Conservation (phyloP, 106 monocot genomes). For the Acanthochlamys bracteata region DNA sequence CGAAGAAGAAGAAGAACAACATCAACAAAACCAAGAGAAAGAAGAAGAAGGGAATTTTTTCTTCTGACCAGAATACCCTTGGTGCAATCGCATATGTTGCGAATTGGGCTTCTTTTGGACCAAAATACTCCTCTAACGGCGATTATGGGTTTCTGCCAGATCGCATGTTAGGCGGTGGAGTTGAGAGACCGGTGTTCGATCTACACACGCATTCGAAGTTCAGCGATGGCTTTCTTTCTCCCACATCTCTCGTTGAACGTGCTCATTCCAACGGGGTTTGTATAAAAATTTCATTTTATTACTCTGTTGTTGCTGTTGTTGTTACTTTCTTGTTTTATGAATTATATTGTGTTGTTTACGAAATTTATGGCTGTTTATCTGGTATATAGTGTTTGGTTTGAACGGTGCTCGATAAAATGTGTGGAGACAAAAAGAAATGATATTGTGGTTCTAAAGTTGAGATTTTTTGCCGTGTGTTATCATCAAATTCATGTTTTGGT, state of each 20-base stretch:
- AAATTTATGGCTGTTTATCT: too few relatives aligned
- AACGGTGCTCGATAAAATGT: too few relatives aligned
- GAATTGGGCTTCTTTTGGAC: conserved; percentile 15
- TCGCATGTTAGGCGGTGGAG: background rate
- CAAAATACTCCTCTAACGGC: background rate
- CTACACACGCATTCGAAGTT: conserved; percentile 30
- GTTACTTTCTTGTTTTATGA: too few relatives aligned
- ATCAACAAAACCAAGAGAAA: conserved; percentile 6
- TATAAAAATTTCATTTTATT: background rate
- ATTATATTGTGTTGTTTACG: too few relatives aligned
- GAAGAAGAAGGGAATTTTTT: conserved; percentile 12
- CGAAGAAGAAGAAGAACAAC: conserved; percentile 19
- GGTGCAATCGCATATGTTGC: conserved; percentile 11
- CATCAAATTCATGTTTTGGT: too few relatives aligned
- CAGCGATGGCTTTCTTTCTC: conserved; percentile 41
- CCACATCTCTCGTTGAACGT: conserved; percentile 29
- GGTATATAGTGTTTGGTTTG: too few relatives aligned
- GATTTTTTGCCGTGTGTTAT: too few relatives aligned
- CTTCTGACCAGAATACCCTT: background rate
- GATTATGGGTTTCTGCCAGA: background rate
- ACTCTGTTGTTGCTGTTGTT: background rate
- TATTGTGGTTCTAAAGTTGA: too few relatives aligned
- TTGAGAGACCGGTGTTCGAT: conserved; percentile 18
- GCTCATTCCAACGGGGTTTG: conserved; percentile 31
- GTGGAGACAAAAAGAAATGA: too few relatives aligned